phyloP scores from a whole-genome alignment of 441 rosid genomes.

The Brassica hybrid region DNA sequence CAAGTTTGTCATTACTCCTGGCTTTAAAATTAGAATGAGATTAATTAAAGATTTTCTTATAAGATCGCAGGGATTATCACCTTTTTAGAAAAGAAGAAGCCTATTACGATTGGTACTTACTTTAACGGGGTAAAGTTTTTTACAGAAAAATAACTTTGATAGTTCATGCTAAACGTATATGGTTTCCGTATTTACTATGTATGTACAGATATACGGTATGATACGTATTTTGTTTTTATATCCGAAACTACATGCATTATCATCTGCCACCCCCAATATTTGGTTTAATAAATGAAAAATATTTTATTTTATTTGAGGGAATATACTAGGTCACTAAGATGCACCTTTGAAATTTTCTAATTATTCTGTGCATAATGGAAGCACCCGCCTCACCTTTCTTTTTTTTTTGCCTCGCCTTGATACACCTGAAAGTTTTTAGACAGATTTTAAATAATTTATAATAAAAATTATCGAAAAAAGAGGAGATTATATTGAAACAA shows the following conservation, averaged over 20 bases:
- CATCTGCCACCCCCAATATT: constrained; percentile 17
- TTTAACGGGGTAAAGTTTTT: constrained; percentile 21
- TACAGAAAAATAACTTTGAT: constrained; percentile 8
- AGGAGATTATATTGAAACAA: too few relatives aligned
- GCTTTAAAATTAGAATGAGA: constrained; percentile 36
- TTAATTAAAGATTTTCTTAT: constrained; percentile 1
- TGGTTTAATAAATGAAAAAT: neutral
- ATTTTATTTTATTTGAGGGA: neutral
- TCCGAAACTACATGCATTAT: constrained; percentile 16
- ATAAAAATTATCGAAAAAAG: too few relatives aligned
- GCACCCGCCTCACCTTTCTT: neutral
- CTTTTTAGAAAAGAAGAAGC: constrained; percentile 23
- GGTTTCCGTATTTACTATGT: constrained; percentile 11
- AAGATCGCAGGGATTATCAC: constrained; percentile 20
- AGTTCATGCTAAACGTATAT: constrained; percentile 29
- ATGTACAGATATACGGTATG: neutral
- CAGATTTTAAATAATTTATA: too few relatives aligned
- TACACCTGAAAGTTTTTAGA: too few relatives aligned
- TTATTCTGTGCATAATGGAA: neutral
- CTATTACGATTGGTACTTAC: constrained; percentile 35
- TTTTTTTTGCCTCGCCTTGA: too few relatives aligned
- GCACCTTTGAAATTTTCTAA: neutral
- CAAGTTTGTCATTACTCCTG: constrained; percentile 27
- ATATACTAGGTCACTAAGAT: too few relatives aligned
- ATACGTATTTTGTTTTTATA: neutral